Percentiles rank a stretch among this genome's conserved stretches.
Conservation (phyloP, 2,329 filamentous ascomycete genomes). For the Polychaeton citri region DNA sequence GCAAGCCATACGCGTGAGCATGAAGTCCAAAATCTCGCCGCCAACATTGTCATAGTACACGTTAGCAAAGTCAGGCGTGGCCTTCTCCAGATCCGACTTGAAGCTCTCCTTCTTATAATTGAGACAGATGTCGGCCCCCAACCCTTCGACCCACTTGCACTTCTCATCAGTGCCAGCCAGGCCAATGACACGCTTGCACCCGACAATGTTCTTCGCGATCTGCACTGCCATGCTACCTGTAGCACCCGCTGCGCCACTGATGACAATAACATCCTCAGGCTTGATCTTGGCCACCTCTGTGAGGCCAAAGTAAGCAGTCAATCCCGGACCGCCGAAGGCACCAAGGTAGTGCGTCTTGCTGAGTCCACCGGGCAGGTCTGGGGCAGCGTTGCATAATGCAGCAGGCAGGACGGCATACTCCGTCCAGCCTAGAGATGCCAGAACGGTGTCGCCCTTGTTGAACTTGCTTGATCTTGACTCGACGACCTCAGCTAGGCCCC, state of each 20-base stretch:
- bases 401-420: conserved; percentile 29
- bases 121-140: conserved; percentile 41
- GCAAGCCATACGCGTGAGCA: conserved; percentile 48
- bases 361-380: conserved; percentile 20
- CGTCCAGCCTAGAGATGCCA: conserved; percentile 24
- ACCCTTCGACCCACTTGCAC: conserved; percentile 36
- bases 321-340: conserved; percentile 28
- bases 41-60: conserved; percentile 66
- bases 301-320: conserved; percentile 37
- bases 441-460: conserved; percentile 24
- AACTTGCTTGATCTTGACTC: conserved; percentile 20
- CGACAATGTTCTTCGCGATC: conserved; percentile 37
- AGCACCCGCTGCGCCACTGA: conserved; percentile 36
- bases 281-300: conserved; percentile 25
- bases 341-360: conserved; percentile 33
- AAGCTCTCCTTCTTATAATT: conserved; percentile 41
- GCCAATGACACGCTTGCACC: conserved; percentile 33
- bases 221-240: conserved; percentile 38
- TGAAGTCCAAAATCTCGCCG: conserved; percentile 56
- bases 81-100: conserved; percentile 31
- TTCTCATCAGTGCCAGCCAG: conserved; percentile 41
- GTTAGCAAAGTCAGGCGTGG: conserved; percentile 39
- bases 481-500: conserved; percentile 25
- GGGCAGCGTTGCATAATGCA: conserved; percentile 10
- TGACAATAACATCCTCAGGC: conserved; percentile 32